Evolutionary conservation across 495 filamentous ascomycete genomes (phyloP), one percentile per base, ranked within the genome.

Genomic region (Podospora didyma): DNA sequence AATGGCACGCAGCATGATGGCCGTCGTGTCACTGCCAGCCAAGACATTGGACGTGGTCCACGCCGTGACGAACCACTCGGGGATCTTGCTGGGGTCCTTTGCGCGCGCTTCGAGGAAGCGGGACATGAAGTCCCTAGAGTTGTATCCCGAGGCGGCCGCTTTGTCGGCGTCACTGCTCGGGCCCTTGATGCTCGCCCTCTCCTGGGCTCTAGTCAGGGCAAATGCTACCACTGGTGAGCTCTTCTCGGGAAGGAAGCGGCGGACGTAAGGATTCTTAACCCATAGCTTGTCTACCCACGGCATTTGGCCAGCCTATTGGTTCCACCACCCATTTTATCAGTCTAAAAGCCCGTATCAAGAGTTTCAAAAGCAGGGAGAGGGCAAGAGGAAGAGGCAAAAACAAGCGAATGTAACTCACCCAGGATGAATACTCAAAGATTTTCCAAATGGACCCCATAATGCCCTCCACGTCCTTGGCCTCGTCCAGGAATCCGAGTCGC

Each of bases 21-120:
- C 82, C 0, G 82, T 86, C 2, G 83, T 86, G 55, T 89, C 86
- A 10, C 80, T 79, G 6, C 83, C 85, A 0, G 84, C 85, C 2
- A 84, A n/a, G 52, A 79, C 71, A 56, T 76, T 72, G n/a, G 72
- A 64, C 12, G 76, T 53, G 10, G 70, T 70, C 54, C 67, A 51
- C 51, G 64, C 61, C 65, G 62, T 39, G 65, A 71, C 39, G 74
- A 65, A 39, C 71, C 75, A 58, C 62, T 67, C 46, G 28, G 35
- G 49, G 46, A 57, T 51, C 9, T 22, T 46, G n/a, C n/a, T n/a
- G 24, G 45, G 12, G 5, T 42, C 39, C 23, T 46, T 57, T 6
- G 42, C n/a, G 22, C 50, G 49, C 20, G 46, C 46, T 11, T 59
- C 53, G 12, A 59, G 20, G 22, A 62, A 58, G 2, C 50, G 51